Evolutionary conservation across 768 basidiomycete genomes (phyloP), one percentile per base, ranked within the genome.

Genomic region (Mycena haematopus): DNA sequence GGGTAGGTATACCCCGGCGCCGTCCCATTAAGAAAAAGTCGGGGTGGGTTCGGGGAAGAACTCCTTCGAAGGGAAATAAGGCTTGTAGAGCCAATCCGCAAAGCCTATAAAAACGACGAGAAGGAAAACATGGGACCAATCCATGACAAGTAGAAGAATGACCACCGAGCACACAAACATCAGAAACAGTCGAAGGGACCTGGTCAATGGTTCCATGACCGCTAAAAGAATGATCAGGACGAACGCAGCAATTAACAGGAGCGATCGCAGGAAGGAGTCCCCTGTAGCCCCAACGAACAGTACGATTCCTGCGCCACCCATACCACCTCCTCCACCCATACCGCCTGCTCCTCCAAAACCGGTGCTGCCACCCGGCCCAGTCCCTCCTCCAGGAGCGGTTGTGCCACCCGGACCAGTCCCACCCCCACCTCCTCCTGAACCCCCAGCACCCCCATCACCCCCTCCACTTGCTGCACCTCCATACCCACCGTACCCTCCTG

Each of bases 381-480:
- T 35, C n/a, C 33, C 33, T 13, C 33, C 33, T 35, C 33, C 33
- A 40, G 15, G 17, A 40, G 13, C 47, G 47, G 47, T 50, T 50
- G 47, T 50, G 47, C 47, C 47, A 50, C 47, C 47, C 25, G 27
- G 47, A 29, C 47, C 47, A 31, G 47, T 50, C 6, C 25, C 47
- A 14, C 22, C 47, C 25, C 47, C 47, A 31, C 25, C 24, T 13
- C 47, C 47, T 27, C 25, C 25, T 50, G 47, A 25, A 27, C 25
- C 47, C 24, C 47, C 47, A 25, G 47, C 47, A 11, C 47, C 47
- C 25, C 47, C 47, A 29, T 25, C 47, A 50, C 47, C 47, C 22
- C 6, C 46, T 47, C 46, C 46, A 47, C 46, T 47, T 50, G 25
- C 47, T 29, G 47, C 47, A 50, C 47, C 47, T 29, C 47, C 47